Percentiles rank a stretch among this genome's conserved stretches.
Conservation (phyloP, 192 early-diverging fungal genomes). For the Entomortierella chlamydospora region DNA sequence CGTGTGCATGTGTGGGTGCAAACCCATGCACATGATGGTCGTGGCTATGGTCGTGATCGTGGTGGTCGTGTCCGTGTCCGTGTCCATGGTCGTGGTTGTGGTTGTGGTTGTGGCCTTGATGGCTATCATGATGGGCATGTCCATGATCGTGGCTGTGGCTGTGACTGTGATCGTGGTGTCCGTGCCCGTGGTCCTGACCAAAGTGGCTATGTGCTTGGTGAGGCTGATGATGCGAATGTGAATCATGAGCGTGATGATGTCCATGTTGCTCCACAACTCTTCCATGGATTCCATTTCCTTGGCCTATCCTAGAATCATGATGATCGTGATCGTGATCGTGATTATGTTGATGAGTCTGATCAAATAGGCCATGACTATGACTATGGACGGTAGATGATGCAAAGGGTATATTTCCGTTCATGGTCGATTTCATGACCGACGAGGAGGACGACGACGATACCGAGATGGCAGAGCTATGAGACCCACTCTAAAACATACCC, state of each 20-base stretch:
- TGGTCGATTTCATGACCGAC: slow-evolving; percentile 7
- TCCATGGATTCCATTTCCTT: slow-evolving; percentile 10
- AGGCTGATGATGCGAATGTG: slow-evolving; percentile 20
- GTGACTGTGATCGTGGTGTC: slow-evolving; percentile 4
- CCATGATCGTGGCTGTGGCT: slow-evolving; percentile 6
- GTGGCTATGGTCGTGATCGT: slow-evolving; percentile 16
- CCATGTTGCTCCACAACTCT: neutral
- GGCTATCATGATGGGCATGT: neutral
- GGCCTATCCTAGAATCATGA: slow-evolving; percentile 2
- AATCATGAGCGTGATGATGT: neutral
- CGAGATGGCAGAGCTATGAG: slow-evolving; percentile 7
- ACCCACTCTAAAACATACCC: neutral
- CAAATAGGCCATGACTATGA: slow-evolving; percentile 28
- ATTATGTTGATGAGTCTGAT: slow-evolving; percentile 22
- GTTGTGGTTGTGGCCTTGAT: slow-evolving; percentile 6
- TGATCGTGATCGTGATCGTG: slow-evolving; percentile 26
- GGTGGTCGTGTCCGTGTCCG: slow-evolving; percentile 6
- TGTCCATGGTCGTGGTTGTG: slow-evolving; percentile 1
- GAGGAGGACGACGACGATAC: slow-evolving; percentile 6
- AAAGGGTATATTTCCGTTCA: slow-evolving; percentile 52
- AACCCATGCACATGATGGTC: slow-evolving; percentile 9
- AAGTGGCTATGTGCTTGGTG: slow-evolving; percentile 5
- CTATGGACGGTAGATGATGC: slow-evolving; percentile 28
- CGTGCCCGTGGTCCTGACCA: slow-evolving; percentile 6
- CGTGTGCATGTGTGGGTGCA: slow-evolving; percentile 4